Conservation (phyloP, 495 filamentous ascomycete species). For the Cryomyces minteri region DNA sequence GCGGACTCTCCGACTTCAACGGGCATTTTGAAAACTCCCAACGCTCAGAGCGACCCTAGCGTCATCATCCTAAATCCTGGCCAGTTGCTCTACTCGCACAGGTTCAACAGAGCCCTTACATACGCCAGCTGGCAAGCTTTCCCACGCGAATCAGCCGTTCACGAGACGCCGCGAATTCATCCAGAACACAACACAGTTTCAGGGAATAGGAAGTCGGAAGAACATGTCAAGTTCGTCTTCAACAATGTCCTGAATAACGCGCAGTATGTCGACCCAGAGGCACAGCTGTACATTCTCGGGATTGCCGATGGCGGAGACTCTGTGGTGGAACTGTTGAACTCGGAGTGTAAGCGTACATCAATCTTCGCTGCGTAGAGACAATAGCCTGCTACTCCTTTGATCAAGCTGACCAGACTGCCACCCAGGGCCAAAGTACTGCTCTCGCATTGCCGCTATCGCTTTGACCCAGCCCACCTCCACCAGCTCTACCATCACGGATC, state of each 20-base stretch:
- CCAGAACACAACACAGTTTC: constrained; percentile 11
- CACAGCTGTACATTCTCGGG: constrained; percentile 19
- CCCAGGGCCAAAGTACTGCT: not conserved
- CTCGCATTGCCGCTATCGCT: not conserved
- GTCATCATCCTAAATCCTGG: constrained; percentile 21
- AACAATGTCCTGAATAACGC: constrained; percentile 13
- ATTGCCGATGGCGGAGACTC: constrained; percentile 13
- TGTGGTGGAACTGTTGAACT: constrained; percentile 6
- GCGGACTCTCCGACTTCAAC: not conserved
- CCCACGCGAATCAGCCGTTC: constrained; percentile 10
- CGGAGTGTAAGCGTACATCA: constrained; percentile 6
- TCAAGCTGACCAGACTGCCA: not conserved
- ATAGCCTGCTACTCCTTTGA: not conserved
- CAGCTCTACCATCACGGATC: not conserved
- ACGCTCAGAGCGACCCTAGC: constrained; percentile 9
- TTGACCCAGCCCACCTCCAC: not conserved
- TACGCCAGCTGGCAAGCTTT: constrained; percentile 11
- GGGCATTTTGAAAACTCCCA: not conserved
- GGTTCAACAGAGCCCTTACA: constrained; percentile 10
- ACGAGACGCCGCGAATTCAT: constrained; percentile 5
- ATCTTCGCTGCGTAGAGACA: no score
- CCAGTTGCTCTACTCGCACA: constrained; percentile 17
- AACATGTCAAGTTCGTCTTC: constrained; percentile 17
- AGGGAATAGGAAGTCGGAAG: constrained; percentile 11
- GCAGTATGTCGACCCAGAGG: constrained; percentile 11